Percentiles rank a stretch among this genome's conserved stretches.
Conservation (phyloP, 2,329 filamentous ascomycete species). For the Diaporthe citriasiana region DNA sequence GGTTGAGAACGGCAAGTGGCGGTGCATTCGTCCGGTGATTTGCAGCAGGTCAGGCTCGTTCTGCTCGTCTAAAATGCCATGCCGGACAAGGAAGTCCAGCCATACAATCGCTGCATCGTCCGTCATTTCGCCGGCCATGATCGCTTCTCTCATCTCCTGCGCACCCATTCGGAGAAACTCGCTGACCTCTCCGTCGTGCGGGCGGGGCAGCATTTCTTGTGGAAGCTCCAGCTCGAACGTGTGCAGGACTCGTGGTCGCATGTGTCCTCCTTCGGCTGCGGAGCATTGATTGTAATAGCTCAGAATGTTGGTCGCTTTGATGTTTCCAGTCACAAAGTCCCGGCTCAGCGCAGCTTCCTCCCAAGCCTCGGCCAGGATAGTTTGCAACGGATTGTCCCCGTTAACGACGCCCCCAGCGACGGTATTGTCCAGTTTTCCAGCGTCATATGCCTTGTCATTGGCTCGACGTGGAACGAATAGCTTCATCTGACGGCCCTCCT, state of each 20-base stretch:
- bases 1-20: slow-evolving; percentile 1
- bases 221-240: background rate
- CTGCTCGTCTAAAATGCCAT: slow-evolving; percentile 13
- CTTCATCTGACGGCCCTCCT: background rate
- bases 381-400: background rate
- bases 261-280: background rate
- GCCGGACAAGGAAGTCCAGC: slow-evolving; percentile 21
- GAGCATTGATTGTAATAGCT: background rate
- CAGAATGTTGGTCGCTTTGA: background rate
- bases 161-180: slow-evolving; percentile 23
- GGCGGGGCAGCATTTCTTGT: background rate
- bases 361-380: background rate
- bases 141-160: background rate
- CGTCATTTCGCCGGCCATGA: slow-evolving; percentile 18
- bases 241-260: background rate
- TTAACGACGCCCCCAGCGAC: background rate
- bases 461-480: background rate
- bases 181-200: background rate
- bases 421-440: slow-evolving; percentile 10
- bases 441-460: background rate
- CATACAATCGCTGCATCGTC: slow-evolving; percentile 18
- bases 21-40: slow-evolving; percentile 9
- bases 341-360: background rate
- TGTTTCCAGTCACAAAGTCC: background rate
- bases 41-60: slow-evolving; percentile 4